A percentile compares a stretch with the other conserved stretches of the same genome.
These are phyloP conservation scores for Pseudofabraea citricarpa DNA, from an alignment of 2,329 filamentous ascomycete species.

Conservation along the genomic window DNA sequence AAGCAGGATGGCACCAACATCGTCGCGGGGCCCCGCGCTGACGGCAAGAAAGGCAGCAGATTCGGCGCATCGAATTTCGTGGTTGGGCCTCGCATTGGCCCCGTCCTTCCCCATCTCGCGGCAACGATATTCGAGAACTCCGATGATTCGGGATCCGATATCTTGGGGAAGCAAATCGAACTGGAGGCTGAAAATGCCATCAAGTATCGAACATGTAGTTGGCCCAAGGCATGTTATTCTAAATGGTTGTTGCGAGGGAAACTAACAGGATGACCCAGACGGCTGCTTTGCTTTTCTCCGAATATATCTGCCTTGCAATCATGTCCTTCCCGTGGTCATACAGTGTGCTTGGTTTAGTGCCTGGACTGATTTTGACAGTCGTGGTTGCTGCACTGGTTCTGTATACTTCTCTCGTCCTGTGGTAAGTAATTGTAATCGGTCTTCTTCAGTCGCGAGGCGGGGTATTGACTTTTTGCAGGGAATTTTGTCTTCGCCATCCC, in stretches of 20 bases:
- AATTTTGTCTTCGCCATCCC: conserved; percentile 86
- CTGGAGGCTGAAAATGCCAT: conserved; percentile 74
- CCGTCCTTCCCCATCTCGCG: conserved; percentile 25
- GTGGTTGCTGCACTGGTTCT: conserved; percentile 74
- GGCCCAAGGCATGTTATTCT: conserved; percentile 65
- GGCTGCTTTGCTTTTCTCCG: conserved; percentile 82
- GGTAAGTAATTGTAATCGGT: conserved; percentile 39
- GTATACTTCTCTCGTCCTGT: conserved; percentile 71
- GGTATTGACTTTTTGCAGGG: too few species aligned
- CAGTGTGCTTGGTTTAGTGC: conserved; percentile 78
- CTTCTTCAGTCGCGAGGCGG: too few species aligned
- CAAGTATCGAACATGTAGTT: conserved; percentile 89
- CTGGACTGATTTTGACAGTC: conserved; percentile 77
- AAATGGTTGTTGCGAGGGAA: conserved; percentile 9
- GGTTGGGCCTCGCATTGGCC: conserved; percentile 21
- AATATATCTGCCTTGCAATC: conserved; percentile 89
- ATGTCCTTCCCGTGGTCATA: conserved; percentile 98
- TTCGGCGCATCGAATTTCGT: too few species aligned
- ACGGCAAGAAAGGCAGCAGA: too few species aligned
- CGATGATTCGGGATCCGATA: conserved; percentile 21
- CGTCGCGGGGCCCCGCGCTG: conserved; percentile 8
- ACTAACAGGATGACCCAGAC: conserved; percentile 47
- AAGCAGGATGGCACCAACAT: conserved; percentile 2
- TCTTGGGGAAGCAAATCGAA: conserved; percentile 62
- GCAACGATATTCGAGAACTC: conserved; percentile 18